These are phyloP conservation scores for Handroanthus guayacan DNA, from an alignment of 257 asterid genomes.

Conservation along the genomic window DNA sequence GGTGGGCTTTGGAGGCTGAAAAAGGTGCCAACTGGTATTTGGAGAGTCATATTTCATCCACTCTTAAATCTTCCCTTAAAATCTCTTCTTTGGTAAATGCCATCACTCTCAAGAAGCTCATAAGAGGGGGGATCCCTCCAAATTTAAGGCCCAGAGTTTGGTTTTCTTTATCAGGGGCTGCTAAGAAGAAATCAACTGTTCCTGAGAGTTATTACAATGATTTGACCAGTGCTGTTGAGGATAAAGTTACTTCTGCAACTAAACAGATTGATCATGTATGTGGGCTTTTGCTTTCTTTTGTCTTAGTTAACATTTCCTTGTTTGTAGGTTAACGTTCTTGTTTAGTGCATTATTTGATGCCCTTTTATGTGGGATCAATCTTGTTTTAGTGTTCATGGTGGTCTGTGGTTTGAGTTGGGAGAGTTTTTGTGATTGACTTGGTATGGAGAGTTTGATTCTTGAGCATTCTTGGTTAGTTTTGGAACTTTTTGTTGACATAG, in stretches of 20 bases:
- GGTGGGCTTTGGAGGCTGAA: conserved; percentile 95
- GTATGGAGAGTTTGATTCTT: conserved; percentile 1
- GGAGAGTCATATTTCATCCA: conserved; percentile 60
- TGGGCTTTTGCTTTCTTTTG: not conserved
- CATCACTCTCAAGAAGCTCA: conserved; percentile 85
- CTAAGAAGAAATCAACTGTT: conserved; percentile 95
- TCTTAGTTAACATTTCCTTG: not conserved
- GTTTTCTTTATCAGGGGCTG: conserved; percentile 95
- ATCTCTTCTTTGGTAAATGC: conserved; percentile 84
- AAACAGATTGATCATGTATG: conserved; percentile 98
- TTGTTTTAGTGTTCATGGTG: conserved; percentile 1
- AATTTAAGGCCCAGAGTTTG: conserved; percentile 91
- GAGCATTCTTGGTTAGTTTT: not conserved
- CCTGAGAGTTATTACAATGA: conserved; percentile 93
- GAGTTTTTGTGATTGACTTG: not conserved
- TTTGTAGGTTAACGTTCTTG: not conserved
- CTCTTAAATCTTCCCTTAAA: conserved; percentile 76
- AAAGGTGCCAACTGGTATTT: conserved; percentile 93
- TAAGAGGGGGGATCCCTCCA: conserved; percentile 95
- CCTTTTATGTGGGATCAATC: not conserved
- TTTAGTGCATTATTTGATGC: conserved; percentile 3
- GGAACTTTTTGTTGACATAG: not conserved
- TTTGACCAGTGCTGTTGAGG: conserved; percentile 72
- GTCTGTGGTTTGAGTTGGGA: not conserved
- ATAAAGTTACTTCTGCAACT: conserved; percentile 90